Evolutionary conservation across 306 rosid genomes (phyloP), one percentile per base, ranked within the genome.

Genomic region (Dryas alaskensis): DNA sequence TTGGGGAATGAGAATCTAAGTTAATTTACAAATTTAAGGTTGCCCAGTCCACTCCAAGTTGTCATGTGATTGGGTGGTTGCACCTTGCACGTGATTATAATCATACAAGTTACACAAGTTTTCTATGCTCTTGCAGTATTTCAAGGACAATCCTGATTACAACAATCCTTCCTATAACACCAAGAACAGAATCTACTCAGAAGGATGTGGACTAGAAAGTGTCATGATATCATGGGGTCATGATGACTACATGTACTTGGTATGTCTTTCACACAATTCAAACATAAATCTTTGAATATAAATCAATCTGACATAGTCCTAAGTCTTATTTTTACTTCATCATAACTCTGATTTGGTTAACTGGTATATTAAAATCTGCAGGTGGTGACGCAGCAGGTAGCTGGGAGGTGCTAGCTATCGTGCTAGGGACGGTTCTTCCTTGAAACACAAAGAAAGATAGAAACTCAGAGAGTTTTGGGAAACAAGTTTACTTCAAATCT

Each of bases 231-330:
- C 90, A 1, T 90, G 96, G 96, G 92, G 90, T 31, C 91, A 89
- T 45, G 91, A 89, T 84, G 89, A 89, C 27, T 87, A 83, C 60
- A 89, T 89, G 91, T 87, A 84, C 49, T 84, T 90, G 90, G 90
- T 87, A 79, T 12, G 72, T 66, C 16, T 43, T 43, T 12, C 19
- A 3, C 39, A 63, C 3, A n/a, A 42, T 7, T 31, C 37, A 31
- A 31, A 31, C 3, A 22, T 22, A 22, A 22, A 22, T 22, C 22
- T 22, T 22, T 22, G 22, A 22, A 22, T 22, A 0, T 22, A 22
- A 22, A 31, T 31, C 37, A 31, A 31, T 13, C 68, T 13, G 40
- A 37, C 5, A 17, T 43, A 48, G 31, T 6, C 5, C 50, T 70
- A 17, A 7, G 22, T 17, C 12, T 4, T 11, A 13, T 11, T 3